phyloP scores from a whole-genome alignment of 306 rosid species.

The Betula pendula region DNA sequence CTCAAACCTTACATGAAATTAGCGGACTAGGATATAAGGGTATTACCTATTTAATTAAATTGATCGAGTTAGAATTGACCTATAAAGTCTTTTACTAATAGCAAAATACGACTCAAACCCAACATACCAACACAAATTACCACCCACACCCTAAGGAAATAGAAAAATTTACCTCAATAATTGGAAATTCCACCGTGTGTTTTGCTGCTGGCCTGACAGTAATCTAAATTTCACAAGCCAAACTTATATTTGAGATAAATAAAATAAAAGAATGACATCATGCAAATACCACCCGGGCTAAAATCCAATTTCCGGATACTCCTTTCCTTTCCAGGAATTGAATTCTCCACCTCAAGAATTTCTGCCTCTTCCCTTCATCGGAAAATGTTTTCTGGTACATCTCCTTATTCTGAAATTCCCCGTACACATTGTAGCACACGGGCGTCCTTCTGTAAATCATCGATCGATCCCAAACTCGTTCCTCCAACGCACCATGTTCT shows the following conservation, averaged over 20 bases:
- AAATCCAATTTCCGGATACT: conserved; percentile 65
- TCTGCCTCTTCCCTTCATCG: conserved; percentile 58
- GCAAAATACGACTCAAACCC: no score
- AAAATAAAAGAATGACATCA: conserved; percentile 18
- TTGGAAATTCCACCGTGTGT: conserved; percentile 60
- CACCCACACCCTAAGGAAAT: neutral
- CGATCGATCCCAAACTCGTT: conserved; percentile 57
- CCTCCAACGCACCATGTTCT: conserved; percentile 67
- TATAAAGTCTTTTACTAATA: no score
- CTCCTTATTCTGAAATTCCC: conserved; percentile 57
- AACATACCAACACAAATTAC: no score
- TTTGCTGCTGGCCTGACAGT: conserved; percentile 58
- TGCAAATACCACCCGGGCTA: conserved; percentile 54
- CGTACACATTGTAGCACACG: conserved; percentile 68
- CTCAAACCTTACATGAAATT: no score
- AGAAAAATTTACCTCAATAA: conserved; percentile 50
- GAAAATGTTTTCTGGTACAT: conserved; percentile 59
- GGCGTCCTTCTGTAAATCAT: conserved; percentile 54
- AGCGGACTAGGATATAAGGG: no score
- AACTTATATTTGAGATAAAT: neutral
- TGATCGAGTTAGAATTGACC: no score
- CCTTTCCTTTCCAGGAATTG: conserved; percentile 63
- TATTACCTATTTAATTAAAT: no score
- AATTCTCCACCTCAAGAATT: conserved; percentile 61
- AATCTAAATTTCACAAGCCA: conserved; percentile 35